phyloP scores from a whole-genome alignment of 805 yeast genomes.

The Crinitomyces ghanaensis region DNA sequence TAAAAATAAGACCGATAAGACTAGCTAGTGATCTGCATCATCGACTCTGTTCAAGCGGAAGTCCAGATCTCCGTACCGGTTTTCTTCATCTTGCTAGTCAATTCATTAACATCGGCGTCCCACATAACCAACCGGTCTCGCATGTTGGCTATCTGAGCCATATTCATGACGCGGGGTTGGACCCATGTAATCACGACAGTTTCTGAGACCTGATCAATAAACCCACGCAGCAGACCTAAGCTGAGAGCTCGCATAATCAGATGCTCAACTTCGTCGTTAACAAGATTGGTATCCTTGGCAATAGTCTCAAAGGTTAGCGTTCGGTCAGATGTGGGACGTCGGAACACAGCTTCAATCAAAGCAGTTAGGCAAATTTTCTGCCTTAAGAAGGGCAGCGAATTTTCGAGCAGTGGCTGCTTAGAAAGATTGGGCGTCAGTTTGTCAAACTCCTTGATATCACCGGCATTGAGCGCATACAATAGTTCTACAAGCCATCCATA shows the following conservation, averaged over 20 bases:
- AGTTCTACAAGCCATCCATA: conserved; percentile 64
- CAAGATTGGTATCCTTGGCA: conserved; percentile 55
- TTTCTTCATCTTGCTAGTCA: conserved; percentile 49
- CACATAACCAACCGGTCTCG: conserved; percentile 61
- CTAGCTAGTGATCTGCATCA: background rate
- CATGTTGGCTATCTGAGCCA: conserved; percentile 68
- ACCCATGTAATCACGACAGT: conserved; percentile 82
- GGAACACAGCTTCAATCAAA: conserved; percentile 74
- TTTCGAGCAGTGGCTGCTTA: conserved; percentile 44
- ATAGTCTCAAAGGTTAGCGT: conserved; percentile 63
- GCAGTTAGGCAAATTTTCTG: conserved; percentile 92
- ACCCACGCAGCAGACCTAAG: conserved; percentile 74
- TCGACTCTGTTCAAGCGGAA: conserved; percentile 15
- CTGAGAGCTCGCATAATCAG: conserved; percentile 86
- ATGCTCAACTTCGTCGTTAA: conserved; percentile 71
- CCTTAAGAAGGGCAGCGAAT: conserved; percentile 54
- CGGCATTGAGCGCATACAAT: conserved; percentile 60
- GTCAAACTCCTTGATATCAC: conserved; percentile 62
- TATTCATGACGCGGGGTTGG: conserved; percentile 87
- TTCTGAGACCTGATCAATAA: conserved; percentile 76
- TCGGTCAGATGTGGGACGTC: conserved; percentile 62
- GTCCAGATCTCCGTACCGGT: conserved; percentile 61
- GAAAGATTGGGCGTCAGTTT: conserved; percentile 31
- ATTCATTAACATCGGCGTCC: conserved; percentile 60
- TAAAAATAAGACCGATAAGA: background rate